Conservation (phyloP, 495 filamentous ascomycete genomes). For the Lophiotrema nucula region DNA sequence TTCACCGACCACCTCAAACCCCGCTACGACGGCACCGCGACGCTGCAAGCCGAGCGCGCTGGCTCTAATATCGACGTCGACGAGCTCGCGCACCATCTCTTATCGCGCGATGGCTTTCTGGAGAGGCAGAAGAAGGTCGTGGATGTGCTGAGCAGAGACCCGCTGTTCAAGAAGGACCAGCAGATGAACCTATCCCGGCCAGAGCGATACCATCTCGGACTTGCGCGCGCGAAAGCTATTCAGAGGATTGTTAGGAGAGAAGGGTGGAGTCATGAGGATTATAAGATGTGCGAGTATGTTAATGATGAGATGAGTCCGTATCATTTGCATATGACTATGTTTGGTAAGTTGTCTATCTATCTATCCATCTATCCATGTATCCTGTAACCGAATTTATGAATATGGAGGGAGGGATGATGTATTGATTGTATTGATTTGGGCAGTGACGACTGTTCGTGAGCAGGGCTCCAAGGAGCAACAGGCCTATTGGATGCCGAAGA, state of each 20-base stretch:
- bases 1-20: slow-evolving; percentile 50
- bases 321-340: slow-evolving; percentile 43
- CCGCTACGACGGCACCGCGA: slow-evolving; percentile 42
- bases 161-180: slow-evolving; percentile 46
- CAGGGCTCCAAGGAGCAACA: slow-evolving; percentile 49
- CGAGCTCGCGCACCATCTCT: slow-evolving; percentile 45
- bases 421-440: no score
- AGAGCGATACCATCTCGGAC: slow-evolving; percentile 49
- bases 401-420: background rate
- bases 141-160: slow-evolving; percentile 41
- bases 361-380: background rate
- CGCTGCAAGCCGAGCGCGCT: slow-evolving; percentile 43
- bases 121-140: slow-evolving; percentile 46
- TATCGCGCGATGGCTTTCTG: slow-evolving; percentile 45
- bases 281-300: slow-evolving; percentile 49
- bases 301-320: slow-evolving; percentile 50
- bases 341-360: no score
- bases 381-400: background rate
- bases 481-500: slow-evolving; percentile 48
- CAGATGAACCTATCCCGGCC: slow-evolving; percentile 49
- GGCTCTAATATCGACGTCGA: slow-evolving; percentile 42
- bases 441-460: slow-evolving; percentile 43
- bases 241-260: slow-evolving; percentile 44
- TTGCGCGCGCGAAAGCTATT: slow-evolving; percentile 50
- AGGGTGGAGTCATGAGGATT: slow-evolving; percentile 46